A percentile compares a stretch with the other conserved stretches of the same genome.
Evolutionary conservation across 805 yeast genomes (phyloP).

Genomic region (Pichia rugopelliculosa): DNA sequence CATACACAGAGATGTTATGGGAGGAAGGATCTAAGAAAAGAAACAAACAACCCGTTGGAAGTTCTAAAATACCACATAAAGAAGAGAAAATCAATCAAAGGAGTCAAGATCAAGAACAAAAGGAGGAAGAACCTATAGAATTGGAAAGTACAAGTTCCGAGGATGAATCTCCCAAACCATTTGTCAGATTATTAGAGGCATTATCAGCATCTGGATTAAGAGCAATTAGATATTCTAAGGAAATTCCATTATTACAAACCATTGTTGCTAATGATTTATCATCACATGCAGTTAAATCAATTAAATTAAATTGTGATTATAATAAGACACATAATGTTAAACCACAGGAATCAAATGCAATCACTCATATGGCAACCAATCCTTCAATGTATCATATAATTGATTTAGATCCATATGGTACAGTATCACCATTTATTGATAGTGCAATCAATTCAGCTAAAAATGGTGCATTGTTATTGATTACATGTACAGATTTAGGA

Average conservation of each 20-base stretch:
- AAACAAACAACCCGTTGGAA: conserved; percentile 17
- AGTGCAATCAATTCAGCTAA: conserved; percentile 79
- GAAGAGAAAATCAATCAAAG: conserved; percentile 7
- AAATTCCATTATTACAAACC: conserved; percentile 65
- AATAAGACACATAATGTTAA: conserved; percentile 56
- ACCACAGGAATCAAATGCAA: conserved; percentile 87
- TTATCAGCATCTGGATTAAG: conserved; percentile 92
- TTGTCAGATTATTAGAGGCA: conserved; percentile 75
- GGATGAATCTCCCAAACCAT: conserved; percentile 28
- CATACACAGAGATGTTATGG: conserved; percentile 67
- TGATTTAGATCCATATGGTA: conserved; percentile 96
- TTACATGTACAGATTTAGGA: conserved; percentile 94
- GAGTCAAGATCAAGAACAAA: conserved; percentile 12
- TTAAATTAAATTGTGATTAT: conserved; percentile 59
- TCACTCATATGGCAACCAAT: conserved; percentile 58
- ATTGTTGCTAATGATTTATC: conserved; percentile 88
- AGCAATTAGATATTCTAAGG: conserved; percentile 89
- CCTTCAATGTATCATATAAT: conserved; percentile 66
- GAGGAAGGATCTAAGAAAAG: conserved; percentile 29
- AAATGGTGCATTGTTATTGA: conserved; percentile 78
- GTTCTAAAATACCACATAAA: conserved; percentile 13
- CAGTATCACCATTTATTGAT: conserved; percentile 93
- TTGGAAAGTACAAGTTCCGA: conserved; percentile 9
- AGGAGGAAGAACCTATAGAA: conserved; percentile 8
- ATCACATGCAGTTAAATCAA: conserved; percentile 77